Percentiles rank a stretch among this genome's conserved stretches.
phyloP scores from a whole-genome alignment of 306 rosid genomes.

The Spatholobus suberectus region DNA sequence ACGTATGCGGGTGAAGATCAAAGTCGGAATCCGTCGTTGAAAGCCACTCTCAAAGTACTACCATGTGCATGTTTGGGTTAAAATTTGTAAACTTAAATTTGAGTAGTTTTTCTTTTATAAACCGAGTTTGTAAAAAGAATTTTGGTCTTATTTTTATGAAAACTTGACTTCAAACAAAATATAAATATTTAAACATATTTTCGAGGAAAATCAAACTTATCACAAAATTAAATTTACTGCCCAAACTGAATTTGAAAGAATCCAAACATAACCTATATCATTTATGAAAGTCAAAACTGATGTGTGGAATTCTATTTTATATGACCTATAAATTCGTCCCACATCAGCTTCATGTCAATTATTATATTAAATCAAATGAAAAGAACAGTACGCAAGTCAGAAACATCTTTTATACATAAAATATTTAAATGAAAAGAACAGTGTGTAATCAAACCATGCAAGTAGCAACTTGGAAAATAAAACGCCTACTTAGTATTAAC shows the following conservation, averaged over 20 bases:
- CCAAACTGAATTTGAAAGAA: too few relatives aligned
- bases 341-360: background rate
- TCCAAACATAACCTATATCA: too few relatives aligned
- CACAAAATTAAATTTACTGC: too few relatives aligned
- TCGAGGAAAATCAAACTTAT: too few relatives aligned
- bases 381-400: constrained; percentile 24
- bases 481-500: background rate
- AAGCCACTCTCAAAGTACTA: background rate
- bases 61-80: too few relatives aligned
- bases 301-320: constrained; percentile 21
- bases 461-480: constrained; percentile 33
- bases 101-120: too few relatives aligned
- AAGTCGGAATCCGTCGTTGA: constrained; percentile 29
- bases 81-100: too few relatives aligned
- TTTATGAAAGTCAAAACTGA: constrained; percentile 13
- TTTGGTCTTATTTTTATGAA: too few relatives aligned
- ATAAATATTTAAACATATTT: too few relatives aligned
- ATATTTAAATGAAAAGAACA: background rate
- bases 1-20: constrained; percentile 8
- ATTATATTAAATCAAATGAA: background rate
- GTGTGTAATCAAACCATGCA: constrained; percentile 37
- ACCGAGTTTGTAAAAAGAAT: too few relatives aligned
- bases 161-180: too few relatives aligned
- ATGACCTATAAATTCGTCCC: background rate
- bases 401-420: background rate